Evolutionary conservation across 2,329 filamentous ascomycete species (phyloP).

Genomic region (Hymenoscyphus infarciens): DNA sequence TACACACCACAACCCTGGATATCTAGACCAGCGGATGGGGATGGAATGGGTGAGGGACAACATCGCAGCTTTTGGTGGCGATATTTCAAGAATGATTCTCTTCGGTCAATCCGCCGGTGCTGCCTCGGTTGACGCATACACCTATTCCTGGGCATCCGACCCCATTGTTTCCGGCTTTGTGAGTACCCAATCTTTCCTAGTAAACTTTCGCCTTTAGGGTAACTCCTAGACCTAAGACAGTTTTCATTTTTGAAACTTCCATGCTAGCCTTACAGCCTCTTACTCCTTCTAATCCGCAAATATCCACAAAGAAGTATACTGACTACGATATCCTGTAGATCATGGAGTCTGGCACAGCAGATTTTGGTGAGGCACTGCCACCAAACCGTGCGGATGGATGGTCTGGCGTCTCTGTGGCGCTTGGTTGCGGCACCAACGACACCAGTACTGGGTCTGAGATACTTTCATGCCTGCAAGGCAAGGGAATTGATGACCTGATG

Average conservation of each 20-base stretch:
- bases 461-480: constrained; percentile 11
- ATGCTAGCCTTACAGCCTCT: too few relatives aligned
- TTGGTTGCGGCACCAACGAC: constrained; percentile 32
- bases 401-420: not conserved
- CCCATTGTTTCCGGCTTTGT: constrained; percentile 29
- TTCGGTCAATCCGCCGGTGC: constrained; percentile 54
- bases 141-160: constrained; percentile 33
- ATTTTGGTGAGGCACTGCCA: constrained; percentile 27
- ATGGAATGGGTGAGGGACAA: constrained; percentile 60
- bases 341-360: constrained; percentile 16
- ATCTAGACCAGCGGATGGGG: constrained; percentile 57
- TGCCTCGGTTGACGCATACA: constrained; percentile 46
- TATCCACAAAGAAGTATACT: constrained; percentile 28
- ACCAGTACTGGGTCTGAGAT: constrained; percentile 23
- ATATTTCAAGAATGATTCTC: constrained; percentile 50
- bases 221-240: too few relatives aligned
- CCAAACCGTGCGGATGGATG: constrained; percentile 3
- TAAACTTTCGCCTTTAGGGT: too few relatives aligned
- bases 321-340: constrained; percentile 28
- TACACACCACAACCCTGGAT: constrained; percentile 50
- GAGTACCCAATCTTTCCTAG: too few relatives aligned
- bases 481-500: too few relatives aligned
- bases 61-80: constrained; percentile 57
- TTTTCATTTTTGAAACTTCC: too few relatives aligned
- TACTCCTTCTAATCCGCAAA: constrained; percentile 25